Evolutionary conservation across 2,329 filamentous ascomycete species (phyloP).

Genomic region (Fusarium palustre): DNA sequence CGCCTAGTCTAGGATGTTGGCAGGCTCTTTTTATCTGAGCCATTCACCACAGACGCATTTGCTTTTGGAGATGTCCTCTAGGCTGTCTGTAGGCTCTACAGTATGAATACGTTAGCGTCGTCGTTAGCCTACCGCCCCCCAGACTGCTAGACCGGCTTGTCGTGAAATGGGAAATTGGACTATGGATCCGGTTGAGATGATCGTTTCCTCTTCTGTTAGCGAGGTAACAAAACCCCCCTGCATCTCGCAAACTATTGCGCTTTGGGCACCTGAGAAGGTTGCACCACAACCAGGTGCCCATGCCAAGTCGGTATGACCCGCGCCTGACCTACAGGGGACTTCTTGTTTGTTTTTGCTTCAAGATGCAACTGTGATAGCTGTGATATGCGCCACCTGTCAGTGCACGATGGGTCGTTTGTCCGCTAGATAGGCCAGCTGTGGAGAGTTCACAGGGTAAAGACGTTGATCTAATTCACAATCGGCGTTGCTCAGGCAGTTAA

Average conservation of each 20-base stretch:
- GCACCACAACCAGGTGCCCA: constrained; percentile 4
- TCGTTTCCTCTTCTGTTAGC: background rate
- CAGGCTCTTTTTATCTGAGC: constrained; percentile 15
- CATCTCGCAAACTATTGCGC: constrained; percentile 35
- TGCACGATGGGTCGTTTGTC: background rate
- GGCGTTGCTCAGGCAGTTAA: background rate
- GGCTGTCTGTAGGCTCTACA: background rate
- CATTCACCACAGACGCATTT: constrained; percentile 20
- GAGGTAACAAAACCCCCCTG: constrained; percentile 6
- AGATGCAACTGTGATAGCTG: background rate
- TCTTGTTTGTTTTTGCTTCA: background rate
- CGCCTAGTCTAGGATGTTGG: constrained; percentile 7
- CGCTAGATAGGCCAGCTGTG: background rate
- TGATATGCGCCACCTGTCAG: constrained; percentile 20
- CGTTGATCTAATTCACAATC: background rate
- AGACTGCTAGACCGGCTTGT: background rate
- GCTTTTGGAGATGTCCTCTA: constrained; percentile 5
- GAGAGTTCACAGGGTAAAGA: background rate
- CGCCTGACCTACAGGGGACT: background rate
- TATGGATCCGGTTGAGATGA: background rate
- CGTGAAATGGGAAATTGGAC: constrained; percentile 17
- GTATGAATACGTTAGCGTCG: constrained; percentile 1
- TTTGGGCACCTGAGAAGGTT: constrained; percentile 17
- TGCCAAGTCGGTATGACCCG: background rate
- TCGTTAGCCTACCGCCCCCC: background rate